Evolutionary conservation across 352 stramenopile genomes (phyloP), one percentile per base, ranked within the genome.

Genomic region (Pythium pectinolyticum): DNA sequence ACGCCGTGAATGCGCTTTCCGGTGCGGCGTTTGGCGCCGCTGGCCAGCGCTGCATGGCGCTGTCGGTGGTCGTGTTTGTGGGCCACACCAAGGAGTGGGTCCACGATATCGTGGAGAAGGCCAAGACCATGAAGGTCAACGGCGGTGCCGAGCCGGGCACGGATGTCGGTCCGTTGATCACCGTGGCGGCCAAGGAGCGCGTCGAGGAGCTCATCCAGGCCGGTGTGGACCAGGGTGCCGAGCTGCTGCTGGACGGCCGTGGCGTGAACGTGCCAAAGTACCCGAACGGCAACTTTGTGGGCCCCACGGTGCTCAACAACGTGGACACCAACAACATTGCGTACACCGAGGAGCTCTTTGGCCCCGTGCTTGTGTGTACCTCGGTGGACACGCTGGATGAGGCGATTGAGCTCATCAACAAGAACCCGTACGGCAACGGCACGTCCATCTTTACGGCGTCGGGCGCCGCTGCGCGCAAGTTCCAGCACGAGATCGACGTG

Each of bases 1-100:
- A 90, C 43, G 82, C 90, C 11, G 62, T 97, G 52, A 86, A 86
- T 57, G 86, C 90, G n/a, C 69, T 98, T 41, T 76, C 91, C 15
- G 94, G 91, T 11, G 96, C 97, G 15, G 91, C 92, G 6, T 98
- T 99, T 72, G 97, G 97, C n/a, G 96, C 96, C 35, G 96, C 97
- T 11, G 97, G 97, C 37, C 96, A 99, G 84, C 87, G 97, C 55
- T 99, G 97, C 78, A 99, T 99, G 97, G 96, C 97, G 24, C 74
- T 99, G 5, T 97, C 84, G 34, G 89, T 97, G n/a, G 84, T 96
- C 19, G 83, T 99, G 27, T 96, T 99, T 57, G 96, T 99, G 4
- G 96, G 97, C 35, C 84, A 98, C 62, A 82, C 85, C 34, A 90
- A 96, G 64, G 88, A 98, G 62, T 98, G 93, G 81, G 84, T 98